Evolutionary conservation across 2,329 filamentous ascomycete genomes (phyloP).

Genomic region (Colletotrichum tamarilloi): DNA sequence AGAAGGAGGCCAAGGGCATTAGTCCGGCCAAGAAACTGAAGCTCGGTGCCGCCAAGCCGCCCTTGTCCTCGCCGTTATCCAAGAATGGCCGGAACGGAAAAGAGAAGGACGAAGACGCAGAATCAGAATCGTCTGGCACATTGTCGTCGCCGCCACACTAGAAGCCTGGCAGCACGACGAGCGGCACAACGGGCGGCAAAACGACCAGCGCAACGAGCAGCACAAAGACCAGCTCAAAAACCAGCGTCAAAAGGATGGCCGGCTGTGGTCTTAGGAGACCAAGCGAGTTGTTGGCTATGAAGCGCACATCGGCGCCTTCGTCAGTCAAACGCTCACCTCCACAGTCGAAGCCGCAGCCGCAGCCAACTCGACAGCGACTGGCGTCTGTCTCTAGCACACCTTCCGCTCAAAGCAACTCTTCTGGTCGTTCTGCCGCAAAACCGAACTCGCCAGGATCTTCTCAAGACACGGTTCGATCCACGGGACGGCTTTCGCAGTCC

Average conservation of each 20-base stretch:
- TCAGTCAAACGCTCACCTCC: background rate
- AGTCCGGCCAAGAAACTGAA: slow-evolving; percentile 57
- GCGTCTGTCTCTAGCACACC: background rate
- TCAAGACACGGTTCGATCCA: background rate
- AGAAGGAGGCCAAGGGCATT: slow-evolving; percentile 42
- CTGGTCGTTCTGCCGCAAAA: background rate
- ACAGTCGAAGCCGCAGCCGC: background rate
- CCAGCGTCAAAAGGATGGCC: background rate
- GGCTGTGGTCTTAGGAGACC: background rate
- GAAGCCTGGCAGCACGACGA: slow-evolving; percentile 8
- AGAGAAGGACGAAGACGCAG: slow-evolving; percentile 52
- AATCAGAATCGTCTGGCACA: slow-evolving; percentile 67
- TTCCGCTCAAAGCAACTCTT: background rate
- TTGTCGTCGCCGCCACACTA: slow-evolving; percentile 62
- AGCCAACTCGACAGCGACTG: background rate
- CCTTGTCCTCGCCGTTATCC: slow-evolving; percentile 59
- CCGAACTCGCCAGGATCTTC: background rate
- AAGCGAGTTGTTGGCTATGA: background rate
- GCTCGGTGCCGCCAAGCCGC: slow-evolving; percentile 54
- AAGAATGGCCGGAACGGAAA: slow-evolving; percentile 57
- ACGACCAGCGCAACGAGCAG: background rate
- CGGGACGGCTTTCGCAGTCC: background rate
- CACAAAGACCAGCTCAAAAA: background rate
- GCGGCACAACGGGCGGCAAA: background rate
- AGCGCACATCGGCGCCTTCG: background rate